phyloP scores from a whole-genome alignment of 2,329 filamentous ascomycete genomes.

The Pyrenophora tritici-repentis region DNA sequence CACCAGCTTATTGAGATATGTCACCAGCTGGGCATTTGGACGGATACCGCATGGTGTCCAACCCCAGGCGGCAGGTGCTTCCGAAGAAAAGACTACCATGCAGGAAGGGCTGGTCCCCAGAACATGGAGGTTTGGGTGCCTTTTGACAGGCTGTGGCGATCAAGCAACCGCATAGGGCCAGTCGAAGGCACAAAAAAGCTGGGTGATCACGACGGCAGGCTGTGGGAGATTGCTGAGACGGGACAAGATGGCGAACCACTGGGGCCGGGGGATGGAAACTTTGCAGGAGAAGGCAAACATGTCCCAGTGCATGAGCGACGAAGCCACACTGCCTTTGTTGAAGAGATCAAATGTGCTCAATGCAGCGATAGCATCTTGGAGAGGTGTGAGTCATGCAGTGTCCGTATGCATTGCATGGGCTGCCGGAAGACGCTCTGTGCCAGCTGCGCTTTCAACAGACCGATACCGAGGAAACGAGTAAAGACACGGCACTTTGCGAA shows the following conservation, averaged over 20 bases:
- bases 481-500: slow-evolving; percentile 47
- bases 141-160: slow-evolving; percentile 64
- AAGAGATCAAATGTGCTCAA: slow-evolving; percentile 59
- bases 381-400: slow-evolving; percentile 64
- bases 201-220: slow-evolving; percentile 53
- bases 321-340: slow-evolving; percentile 59
- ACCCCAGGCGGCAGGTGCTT: slow-evolving; percentile 62
- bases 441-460: slow-evolving; percentile 63
- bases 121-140: slow-evolving; percentile 66
- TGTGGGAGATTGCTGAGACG: slow-evolving; percentile 62
- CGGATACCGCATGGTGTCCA: slow-evolving; percentile 65
- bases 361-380: slow-evolving; percentile 60
- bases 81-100: slow-evolving; percentile 61
- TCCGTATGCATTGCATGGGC: slow-evolving; percentile 65
- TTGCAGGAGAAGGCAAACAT: slow-evolving; percentile 58
- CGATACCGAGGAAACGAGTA: slow-evolving; percentile 50
- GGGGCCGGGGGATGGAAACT: slow-evolving; percentile 54
- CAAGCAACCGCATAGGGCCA: slow-evolving; percentile 62
- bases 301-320: slow-evolving; percentile 58
- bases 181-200: slow-evolving; percentile 39
- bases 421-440: slow-evolving; percentile 65
- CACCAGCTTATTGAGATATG: slow-evolving; percentile 65
- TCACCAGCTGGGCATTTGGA: slow-evolving; percentile 64
- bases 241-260: slow-evolving; percentile 61
- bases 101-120: slow-evolving; percentile 59